Evolutionary conservation across 2,329 filamentous ascomycete species (phyloP).

Genomic region (Ophiostoma triangulosporum): DNA sequence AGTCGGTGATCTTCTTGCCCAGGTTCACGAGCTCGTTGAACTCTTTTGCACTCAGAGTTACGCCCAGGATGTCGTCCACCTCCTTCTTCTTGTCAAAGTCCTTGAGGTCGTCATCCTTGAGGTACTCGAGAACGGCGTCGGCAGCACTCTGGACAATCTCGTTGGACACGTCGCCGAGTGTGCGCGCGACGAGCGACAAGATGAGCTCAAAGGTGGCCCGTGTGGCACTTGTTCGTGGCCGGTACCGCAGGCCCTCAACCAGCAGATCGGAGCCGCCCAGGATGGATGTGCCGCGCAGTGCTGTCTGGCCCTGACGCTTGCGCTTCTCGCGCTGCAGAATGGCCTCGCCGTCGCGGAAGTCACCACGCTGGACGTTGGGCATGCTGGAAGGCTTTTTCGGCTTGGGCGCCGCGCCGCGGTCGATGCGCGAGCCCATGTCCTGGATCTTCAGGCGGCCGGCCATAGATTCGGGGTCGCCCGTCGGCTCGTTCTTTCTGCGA

Average conservation of each 20-base stretch:
- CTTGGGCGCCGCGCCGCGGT: constrained; percentile 66
- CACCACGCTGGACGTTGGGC: constrained; percentile 60
- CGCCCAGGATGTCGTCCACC: constrained; percentile 84
- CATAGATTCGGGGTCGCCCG: constrained; percentile 92
- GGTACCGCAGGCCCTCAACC: constrained; percentile 84
- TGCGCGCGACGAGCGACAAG: constrained; percentile 74
- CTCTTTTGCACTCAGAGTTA: constrained; percentile 68
- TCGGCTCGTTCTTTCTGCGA: constrained; percentile 84
- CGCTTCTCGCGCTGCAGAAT: constrained; percentile 72
- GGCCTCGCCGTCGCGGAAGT: constrained; percentile 67
- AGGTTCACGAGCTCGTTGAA: constrained; percentile 96
- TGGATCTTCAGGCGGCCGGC: constrained; percentile 85
- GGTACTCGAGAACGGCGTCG: constrained; percentile 75
- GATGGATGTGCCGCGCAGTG: constrained; percentile 59
- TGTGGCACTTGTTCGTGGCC: constrained; percentile 81
- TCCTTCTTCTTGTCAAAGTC: constrained; percentile 98
- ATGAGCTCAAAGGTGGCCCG: constrained; percentile 91
- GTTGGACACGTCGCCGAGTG: constrained; percentile 83
- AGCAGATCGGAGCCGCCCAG: constrained; percentile 69
- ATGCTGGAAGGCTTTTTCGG: constrained; percentile 61
- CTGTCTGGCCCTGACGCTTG: constrained; percentile 69
- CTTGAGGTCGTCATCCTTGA: constrained; percentile 93
- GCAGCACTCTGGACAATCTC: constrained; percentile 88
- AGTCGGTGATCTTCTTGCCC: constrained; percentile 98
- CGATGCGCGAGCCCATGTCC: constrained; percentile 84